A percentile compares a stretch with the other conserved stretches of the same genome.
Conservation (phyloP, 805 yeast species). For the Vanderwaltozyma tropicalis region DNA sequence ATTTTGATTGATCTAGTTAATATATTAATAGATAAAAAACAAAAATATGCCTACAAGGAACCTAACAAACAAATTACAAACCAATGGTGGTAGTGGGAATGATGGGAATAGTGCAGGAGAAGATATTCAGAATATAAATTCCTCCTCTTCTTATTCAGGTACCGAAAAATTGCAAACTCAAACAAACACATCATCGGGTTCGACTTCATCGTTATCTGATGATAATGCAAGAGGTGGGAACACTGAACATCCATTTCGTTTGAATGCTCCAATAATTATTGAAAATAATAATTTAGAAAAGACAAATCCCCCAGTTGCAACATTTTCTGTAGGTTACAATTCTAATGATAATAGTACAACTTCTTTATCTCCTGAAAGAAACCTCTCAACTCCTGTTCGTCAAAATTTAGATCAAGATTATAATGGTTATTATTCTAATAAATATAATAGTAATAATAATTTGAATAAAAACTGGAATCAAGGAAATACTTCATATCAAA, state of each 20-base stretch:
- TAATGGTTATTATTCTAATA: slow-evolving; percentile 25
- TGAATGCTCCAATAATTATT: too few species aligned
- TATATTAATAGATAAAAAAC: too few species aligned
- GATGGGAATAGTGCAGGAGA: not conserved
- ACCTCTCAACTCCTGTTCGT: slow-evolving; percentile 1
- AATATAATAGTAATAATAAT: slow-evolving; percentile 3
- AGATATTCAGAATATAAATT: not conserved
- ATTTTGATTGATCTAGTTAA: too few species aligned
- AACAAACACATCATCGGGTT: too few species aligned
- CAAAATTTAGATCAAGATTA: slow-evolving; percentile 13
- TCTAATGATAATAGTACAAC: slow-evolving; percentile 3
- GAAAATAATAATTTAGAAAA: too few species aligned
- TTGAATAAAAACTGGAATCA: slow-evolving; percentile 2
- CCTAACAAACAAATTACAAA: slow-evolving; percentile 3
- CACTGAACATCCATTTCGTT: too few species aligned
- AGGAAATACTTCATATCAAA: not conserved
- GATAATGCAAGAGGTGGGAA: too few species aligned
- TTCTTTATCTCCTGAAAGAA: slow-evolving; percentile 19
- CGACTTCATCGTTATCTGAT: too few species aligned
- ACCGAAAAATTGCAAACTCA: too few species aligned
- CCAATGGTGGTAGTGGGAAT: not conserved
- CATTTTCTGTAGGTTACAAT: too few species aligned
- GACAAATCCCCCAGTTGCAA: too few species aligned
- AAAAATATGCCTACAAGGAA: slow-evolving; percentile 8
- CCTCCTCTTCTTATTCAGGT: too few species aligned